Conservation (phyloP, 805 yeast genomes). For the Zygoascus biomembranicola region DNA sequence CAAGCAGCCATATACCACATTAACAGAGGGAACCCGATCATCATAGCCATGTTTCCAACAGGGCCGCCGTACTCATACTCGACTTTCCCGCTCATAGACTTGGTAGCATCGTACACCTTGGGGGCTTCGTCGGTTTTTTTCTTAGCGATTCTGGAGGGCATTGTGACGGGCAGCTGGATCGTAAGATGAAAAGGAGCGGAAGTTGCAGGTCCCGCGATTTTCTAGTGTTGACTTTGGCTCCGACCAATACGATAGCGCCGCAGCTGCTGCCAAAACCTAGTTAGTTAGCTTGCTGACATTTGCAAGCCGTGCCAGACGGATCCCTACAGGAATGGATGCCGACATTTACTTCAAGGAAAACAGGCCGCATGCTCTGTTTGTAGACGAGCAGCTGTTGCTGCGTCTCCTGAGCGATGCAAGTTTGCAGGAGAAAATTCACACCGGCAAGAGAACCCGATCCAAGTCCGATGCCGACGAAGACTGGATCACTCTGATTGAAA, state of each 20-base stretch:
- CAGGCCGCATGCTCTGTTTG: conserved; percentile 11
- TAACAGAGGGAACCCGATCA: conserved; percentile 81
- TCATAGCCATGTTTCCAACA: conserved; percentile 81
- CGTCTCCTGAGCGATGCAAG: background rate
- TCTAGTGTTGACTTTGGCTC: no score
- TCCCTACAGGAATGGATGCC: conserved; percentile 9
- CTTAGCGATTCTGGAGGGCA: background rate
- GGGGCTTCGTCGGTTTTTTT: conserved; percentile 3
- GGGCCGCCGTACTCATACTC: conserved; percentile 89
- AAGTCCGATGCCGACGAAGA: background rate
- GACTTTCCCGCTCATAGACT: conserved; percentile 9
- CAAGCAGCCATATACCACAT: conserved; percentile 98
- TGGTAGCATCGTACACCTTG: conserved; percentile 14
- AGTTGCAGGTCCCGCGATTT: no score
- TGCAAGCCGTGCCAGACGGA: background rate
- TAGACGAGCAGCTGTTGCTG: background rate
- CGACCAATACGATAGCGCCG: no score
- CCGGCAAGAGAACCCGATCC: background rate
- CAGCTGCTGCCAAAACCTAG: no score
- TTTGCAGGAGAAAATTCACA: background rate
- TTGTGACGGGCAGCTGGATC: no score
- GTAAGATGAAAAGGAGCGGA: no score
- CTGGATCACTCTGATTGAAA: background rate
- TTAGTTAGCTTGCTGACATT: background rate
- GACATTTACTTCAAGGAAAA: conserved; percentile 11